A percentile compares a stretch with the other conserved stretches of the same genome.
phyloP scores from a whole-genome alignment of 768 basidiomycete genomes.

The Arthromyces matolae region DNA sequence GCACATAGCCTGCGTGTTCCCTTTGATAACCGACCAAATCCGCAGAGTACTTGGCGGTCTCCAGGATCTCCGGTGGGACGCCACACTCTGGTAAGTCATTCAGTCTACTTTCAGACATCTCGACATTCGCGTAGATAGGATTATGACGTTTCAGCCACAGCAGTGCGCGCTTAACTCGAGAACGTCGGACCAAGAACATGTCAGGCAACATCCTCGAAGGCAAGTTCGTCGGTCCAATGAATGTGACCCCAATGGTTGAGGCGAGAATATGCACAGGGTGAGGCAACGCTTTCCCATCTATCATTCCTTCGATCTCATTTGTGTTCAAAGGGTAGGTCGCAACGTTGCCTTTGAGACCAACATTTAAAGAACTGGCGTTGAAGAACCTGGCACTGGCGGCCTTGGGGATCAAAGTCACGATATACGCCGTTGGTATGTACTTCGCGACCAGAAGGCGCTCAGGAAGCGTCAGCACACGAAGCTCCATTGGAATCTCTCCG shows the following conservation, averaged over 20 bases:
- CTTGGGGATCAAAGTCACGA: no score
- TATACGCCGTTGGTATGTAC: constrained; percentile 28
- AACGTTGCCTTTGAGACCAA: constrained; percentile 31
- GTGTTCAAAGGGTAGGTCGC: constrained; percentile 25
- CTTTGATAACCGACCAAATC: constrained; percentile 15
- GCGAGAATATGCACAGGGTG: constrained; percentile 20
- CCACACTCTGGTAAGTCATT: constrained; percentile 25
- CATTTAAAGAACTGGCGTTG: constrained; percentile 12
- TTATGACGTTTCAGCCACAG: constrained; percentile 32
- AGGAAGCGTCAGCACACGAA: constrained; percentile 26
- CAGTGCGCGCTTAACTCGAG: constrained; percentile 21
- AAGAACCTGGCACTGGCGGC: no score
- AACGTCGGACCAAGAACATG: constrained; percentile 22
- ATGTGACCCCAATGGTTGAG: constrained; percentile 27
- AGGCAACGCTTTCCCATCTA: constrained; percentile 25
- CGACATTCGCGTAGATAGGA: constrained; percentile 20
- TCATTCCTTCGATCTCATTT: constrained; percentile 18
- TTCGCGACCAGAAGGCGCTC: constrained; percentile 33
- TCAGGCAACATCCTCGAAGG: constrained; percentile 17
- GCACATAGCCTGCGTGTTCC: constrained; percentile 31
- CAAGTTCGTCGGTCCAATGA: constrained; percentile 22
- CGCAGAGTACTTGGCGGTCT: constrained; percentile 13
- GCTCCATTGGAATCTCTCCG: constrained; percentile 24
- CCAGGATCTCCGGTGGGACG: constrained; percentile 29
- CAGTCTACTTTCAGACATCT: constrained; percentile 18